Evolutionary conservation across 352 stramenopile species (phyloP), one percentile per base, ranked within the genome.

Genomic region (Phytophthora multivora): DNA sequence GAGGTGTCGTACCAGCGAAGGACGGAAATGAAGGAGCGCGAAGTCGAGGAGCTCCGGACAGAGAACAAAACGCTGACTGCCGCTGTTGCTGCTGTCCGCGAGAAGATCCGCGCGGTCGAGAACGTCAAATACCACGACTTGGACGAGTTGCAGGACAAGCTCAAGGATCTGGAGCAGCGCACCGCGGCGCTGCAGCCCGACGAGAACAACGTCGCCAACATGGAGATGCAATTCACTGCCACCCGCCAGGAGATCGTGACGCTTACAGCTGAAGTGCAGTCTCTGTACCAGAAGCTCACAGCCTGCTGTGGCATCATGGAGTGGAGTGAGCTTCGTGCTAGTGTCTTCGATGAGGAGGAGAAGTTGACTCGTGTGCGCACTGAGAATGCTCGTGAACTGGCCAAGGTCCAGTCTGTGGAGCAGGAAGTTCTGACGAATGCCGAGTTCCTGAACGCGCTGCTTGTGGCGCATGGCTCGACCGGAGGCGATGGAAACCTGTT

Each of bases 271-370:
- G 64, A 76, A 26, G 72, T 88, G 25, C 79, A 83, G 10, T 73
- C 63, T 19, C 25, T 88, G 7, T 84, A 85, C 42, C 49, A 83
- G 45, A 85, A 85, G 40, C 54, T 91, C 13, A 80, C 70, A 2
- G 72, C 66, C 21, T 85, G 80, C 36, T 89, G 77, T 47, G 73
- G 75, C 3, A 69, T 91, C 12, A 52, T 79, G n/a, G 80, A 90
- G 36, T 84, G 79, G 69, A 80, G 69, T 38, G 77, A 90, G 33
- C 59, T 91, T 15, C 71, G 63, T 33, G 64, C 70, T 2, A 73
- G 72, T 28, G 48, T 91, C 2, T 71, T 76, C 23, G 69, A 67
- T 9, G 58, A 77, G 38, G 80, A 91, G 19, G 66, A 70, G 11
- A 84, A 77, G 25, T 59, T 87, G 11, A 66, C 63, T 12, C 66